Evolutionary conservation across 202 grass and related monocot species (phyloP), one percentile per base, ranked within the genome.

Genomic region (Panicum virgatum): DNA sequence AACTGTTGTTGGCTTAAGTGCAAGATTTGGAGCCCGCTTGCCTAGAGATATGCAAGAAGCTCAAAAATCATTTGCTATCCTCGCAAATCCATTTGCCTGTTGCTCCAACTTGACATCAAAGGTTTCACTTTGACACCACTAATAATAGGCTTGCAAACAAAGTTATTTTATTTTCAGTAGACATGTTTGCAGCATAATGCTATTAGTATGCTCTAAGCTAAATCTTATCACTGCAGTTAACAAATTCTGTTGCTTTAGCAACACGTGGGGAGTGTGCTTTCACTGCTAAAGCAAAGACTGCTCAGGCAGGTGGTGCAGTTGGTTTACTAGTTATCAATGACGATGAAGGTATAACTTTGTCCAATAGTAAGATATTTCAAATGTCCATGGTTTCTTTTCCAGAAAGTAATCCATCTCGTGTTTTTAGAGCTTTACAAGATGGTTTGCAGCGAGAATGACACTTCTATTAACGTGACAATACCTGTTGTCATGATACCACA

Each of bases 241-340:
- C 76, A 63, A 91, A 86, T 75, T 91, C 83, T 29, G 67, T 98
- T 83, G 90, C 89, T 15, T 67, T 98, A 70, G 88, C 85, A 27
- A 86, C 77, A 68, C 92, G 96, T 64, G 96, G 92, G 64, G 84
- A 91, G 60, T 98, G 96, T 51, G 30, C 90, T 79, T 98, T 95
- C 84, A 87, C 86, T 50, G 71, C 62, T 10, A 98, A 98, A 87
- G 96, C 92, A 70, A 76, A 91, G 30, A 48, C 59, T 80, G 96
- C 96, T 27, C 84, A 98, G 79, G 88, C 82, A 27, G 78, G 76
- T 80, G 89, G 90, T 22, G 92, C 92, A 72, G 47, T 65, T 7
- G 96, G 82, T 67, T 91, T 98, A 75, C 59, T 98, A 34, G 83
- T 98, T 75, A 96, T 98, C 62, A 98, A 96, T 93, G 96, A 98